These are phyloP conservation scores for Alternaria infectoria DNA, from an alignment of 2,329 filamentous ascomycete species.

Conservation along the genomic window DNA sequence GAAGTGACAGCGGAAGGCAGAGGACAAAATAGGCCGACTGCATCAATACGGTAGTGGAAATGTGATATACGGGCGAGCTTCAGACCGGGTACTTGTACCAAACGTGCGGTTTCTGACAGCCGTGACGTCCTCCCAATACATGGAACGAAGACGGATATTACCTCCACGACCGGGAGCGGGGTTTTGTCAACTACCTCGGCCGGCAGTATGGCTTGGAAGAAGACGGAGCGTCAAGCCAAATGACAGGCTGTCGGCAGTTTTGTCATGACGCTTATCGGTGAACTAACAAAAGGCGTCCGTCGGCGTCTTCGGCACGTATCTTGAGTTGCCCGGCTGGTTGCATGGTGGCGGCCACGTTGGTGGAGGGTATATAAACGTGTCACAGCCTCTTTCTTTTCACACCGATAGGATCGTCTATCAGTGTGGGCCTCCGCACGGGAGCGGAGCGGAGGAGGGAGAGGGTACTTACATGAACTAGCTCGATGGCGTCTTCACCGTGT, in stretches of 20 bases:
- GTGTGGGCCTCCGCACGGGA: neutral
- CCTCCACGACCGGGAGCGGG: neutral
- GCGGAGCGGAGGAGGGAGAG: neutral
- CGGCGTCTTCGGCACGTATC: neutral
- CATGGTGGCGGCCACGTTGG: slow-evolving; percentile 8
- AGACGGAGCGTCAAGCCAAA: neutral
- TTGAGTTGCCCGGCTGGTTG: neutral
- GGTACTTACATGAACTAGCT: neutral
- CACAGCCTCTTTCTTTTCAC: neutral
- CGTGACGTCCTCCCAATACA: neutral
- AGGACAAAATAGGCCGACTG: neutral
- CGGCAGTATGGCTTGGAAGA: neutral
- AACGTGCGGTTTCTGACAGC: neutral
- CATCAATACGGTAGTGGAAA: neutral
- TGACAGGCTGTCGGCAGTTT: neutral
- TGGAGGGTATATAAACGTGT: neutral
- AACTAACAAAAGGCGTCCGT: neutral
- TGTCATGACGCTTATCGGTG: neutral
- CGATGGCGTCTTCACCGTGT: neutral
- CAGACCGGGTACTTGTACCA: neutral
- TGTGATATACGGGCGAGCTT: neutral
- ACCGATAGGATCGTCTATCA: neutral
- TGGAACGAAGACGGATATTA: neutral
- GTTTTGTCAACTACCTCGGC: neutral
- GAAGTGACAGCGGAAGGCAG: neutral